These are phyloP conservation scores for Coemansia sp. DNA, from an alignment of 192 early-diverging fungal species.

Conservation along the genomic window DNA sequence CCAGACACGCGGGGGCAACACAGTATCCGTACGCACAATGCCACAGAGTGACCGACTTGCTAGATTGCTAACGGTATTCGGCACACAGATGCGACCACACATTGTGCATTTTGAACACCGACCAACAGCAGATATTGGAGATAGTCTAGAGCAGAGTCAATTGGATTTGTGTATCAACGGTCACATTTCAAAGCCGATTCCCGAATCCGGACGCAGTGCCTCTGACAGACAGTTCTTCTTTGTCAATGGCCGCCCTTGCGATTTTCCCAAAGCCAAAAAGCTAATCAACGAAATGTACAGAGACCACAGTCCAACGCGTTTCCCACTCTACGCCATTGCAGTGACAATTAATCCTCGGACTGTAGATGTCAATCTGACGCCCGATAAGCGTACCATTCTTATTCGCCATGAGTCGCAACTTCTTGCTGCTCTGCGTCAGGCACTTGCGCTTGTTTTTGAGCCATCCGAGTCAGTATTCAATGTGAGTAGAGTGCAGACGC, in stretches of 20 bases:
- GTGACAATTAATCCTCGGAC: conserved; percentile 43
- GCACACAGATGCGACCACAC: conserved; percentile 55
- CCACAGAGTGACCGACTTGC: conserved; percentile 19
- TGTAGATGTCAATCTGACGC: conserved; percentile 92
- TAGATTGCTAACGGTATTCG: conserved; percentile 73
- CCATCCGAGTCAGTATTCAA: conserved; percentile 24
- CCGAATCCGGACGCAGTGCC: conserved; percentile 68
- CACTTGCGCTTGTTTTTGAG: conserved; percentile 17
- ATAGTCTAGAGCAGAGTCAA: neutral
- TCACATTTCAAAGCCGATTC: conserved; percentile 62
- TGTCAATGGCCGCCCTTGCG: conserved; percentile 88
- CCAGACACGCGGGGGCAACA: conserved; percentile 43
- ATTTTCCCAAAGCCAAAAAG: conserved; percentile 72
- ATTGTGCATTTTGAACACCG: conserved; percentile 11
- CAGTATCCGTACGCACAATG: conserved; percentile 12
- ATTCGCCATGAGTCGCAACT: conserved; percentile 68
- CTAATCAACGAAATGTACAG: conserved; percentile 84
- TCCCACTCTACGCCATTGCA: conserved; percentile 75
- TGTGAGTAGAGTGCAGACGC: conserved; percentile 17
- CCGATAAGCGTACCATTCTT: conserved; percentile 90
- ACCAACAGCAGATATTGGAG: conserved; percentile 1
- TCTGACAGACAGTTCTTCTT: conserved; percentile 84
- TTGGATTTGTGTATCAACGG: conserved; percentile 36
- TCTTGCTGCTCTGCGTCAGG: conserved; percentile 13
- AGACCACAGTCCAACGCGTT: conserved; percentile 65